phyloP scores from a whole-genome alignment of 352 stramenopile genomes.

The Globisporangium spinosum region DNA sequence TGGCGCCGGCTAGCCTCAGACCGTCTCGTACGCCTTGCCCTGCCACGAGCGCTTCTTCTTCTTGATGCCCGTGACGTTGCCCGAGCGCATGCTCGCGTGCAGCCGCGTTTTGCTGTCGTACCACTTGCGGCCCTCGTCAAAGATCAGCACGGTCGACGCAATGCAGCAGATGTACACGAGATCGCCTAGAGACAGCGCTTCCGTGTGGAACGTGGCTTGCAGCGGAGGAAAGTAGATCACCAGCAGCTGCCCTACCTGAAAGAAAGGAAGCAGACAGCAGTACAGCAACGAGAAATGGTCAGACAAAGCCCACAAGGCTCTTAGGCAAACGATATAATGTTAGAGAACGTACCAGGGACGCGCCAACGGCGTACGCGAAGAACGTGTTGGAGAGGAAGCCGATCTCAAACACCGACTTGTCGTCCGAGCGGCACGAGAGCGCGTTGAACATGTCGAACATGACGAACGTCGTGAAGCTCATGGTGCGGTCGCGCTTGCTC shows the following conservation, averaged over 20 bases:
- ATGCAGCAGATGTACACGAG: conserved; percentile 91
- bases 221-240: conserved; percentile 96
- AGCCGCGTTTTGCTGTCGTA: conserved; percentile 38
- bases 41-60: conserved; percentile 46
- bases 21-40: conserved; percentile 61
- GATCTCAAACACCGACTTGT: conserved; percentile 93
- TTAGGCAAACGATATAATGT: not conserved
- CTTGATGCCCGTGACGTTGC: conserved; percentile 35
- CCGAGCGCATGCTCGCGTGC: conserved; percentile 27
- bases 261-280: not conserved
- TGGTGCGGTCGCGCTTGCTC: conserved; percentile 94
- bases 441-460: conserved; percentile 99
- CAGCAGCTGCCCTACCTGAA: conserved; percentile 88
- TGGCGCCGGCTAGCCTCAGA: conserved; percentile 23
- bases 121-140: conserved; percentile 94
- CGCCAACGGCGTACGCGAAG: conserved; percentile 92
- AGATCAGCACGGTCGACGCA: conserved; percentile 90
- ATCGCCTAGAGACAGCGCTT: conserved; percentile 90
- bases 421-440: conserved; percentile 93
- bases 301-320: not conserved
- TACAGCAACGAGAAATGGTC: conserved; percentile 9
- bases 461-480: conserved; percentile 99
- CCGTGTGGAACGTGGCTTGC: conserved; percentile 96
- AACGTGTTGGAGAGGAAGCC: conserved; percentile 90
- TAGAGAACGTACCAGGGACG: conserved; percentile 63